Base-by-base conservation (phyloP, 1,284 basidiomycete genomes). In the Binderoboletus segoi region DNA sequence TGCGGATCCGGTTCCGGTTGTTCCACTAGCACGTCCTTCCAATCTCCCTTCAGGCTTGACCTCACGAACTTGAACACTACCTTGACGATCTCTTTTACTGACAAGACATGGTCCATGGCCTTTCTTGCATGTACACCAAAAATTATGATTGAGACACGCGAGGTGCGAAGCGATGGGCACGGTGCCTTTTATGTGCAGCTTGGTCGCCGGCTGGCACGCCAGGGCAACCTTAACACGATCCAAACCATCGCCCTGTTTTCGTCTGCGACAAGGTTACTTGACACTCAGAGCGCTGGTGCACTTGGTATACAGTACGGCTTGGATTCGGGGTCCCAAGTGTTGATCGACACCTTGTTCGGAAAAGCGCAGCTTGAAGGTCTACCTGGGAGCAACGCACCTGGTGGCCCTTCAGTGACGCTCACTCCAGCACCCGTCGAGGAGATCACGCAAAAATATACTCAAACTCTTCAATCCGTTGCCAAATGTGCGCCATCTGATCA, bases 81-180 rank as follows among this genome's bases (percentile, higher is more conserved):
- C 2, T 60, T 68, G 20, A 51, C 50, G 3, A 13, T 72, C 32
- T 52, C 49, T 3, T 37, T 55, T n/a, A 57, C 43, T 8, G 57
- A 69, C 43, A 48, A 58, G 33, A 54, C 60, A 3, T 69, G 59
- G 58, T 37, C 59, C 13, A 23, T 72, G 33, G 67, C 65, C 3
- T 44, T 70, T 37, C 33, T 69, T 40, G 43, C 45, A 1, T 69
- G 70, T 41, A 16, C 45, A 8, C 67, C 68, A 23, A 70, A 70
- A 32, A 38, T 58, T n/a, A 54, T 41, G 3, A 60, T 72, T 18
- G 59, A 69, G 54, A 70, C 68, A 1, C 65, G 68, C 18, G 67
- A 71, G 42, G 63, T 69, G 21, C 61, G 70, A 28, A 69, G 47
- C 28, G 46, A 61, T 12, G 65, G 67, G 10, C 48, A 54, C 10